A percentile compares a stretch with the other conserved stretches of the same genome.
These are phyloP conservation scores for Lycium ferocissimum DNA, from an alignment of 257 asterid species.

Conservation along the genomic window DNA sequence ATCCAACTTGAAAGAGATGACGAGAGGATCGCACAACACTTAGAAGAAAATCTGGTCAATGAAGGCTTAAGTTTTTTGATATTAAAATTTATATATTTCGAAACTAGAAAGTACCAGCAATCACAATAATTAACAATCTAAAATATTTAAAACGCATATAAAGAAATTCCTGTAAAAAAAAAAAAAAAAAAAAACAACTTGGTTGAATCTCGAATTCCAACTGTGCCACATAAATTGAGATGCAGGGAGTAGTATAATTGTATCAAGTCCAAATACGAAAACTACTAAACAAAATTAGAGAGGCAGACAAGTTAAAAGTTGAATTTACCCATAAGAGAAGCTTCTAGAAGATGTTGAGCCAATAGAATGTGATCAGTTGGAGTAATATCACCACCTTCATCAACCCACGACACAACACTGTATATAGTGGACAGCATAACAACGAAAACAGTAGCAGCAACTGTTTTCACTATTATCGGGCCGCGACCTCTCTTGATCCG, in stretches of 20 bases:
- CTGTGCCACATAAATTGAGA: no score
- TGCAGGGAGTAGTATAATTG: neutral
- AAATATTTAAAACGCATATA: no score
- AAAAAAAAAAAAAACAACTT: no score
- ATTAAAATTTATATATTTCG: no score
- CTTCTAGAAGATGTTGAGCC: conserved; percentile 74
- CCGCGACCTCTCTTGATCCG: conserved; percentile 83
- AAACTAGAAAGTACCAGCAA: no score
- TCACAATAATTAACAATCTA: no score
- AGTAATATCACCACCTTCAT: conserved; percentile 63
- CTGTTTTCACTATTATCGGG: conserved; percentile 70
- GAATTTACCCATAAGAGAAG: conserved; percentile 83
- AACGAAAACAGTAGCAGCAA: conserved; percentile 60
- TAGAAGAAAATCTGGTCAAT: no score
- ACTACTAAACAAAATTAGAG: neutral
- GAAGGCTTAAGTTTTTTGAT: no score
- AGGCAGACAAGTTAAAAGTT: neutral
- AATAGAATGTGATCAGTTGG: conserved; percentile 87
- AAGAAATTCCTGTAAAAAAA: no score
- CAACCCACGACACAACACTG: conserved; percentile 64
- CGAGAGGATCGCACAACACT: no score
- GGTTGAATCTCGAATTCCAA: no score
- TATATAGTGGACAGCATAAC: conserved; percentile 69
- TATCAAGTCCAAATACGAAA: neutral
- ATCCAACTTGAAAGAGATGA: no score